Evolutionary conservation across 2,329 filamentous ascomycete species (phyloP), one percentile per base, ranked within the genome.

Genomic region (Apiospora arundinis): DNA sequence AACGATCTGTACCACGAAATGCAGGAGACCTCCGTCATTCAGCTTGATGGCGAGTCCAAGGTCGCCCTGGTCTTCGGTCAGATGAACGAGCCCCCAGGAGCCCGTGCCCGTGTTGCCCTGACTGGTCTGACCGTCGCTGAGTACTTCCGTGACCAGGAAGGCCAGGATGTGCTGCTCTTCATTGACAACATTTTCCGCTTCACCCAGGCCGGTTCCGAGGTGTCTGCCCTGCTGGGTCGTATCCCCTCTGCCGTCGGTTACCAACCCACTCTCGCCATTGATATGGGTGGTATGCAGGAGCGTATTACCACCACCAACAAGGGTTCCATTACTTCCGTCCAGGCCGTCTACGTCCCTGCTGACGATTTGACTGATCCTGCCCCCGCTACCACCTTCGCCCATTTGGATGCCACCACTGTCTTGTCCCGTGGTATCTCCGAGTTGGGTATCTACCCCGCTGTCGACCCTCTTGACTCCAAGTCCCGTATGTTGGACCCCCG

Each of bases 1-100:
- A 99, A 99, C 92, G 96, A 99, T 92, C 87, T 99, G 90, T 99
- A 99, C 93, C 95, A 99, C 89, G 96, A 99, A 92, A 99, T 99
- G 96, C 96, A 98, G 90, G 95, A 99, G 89, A 99, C 96, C 79
- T 94, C 93, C 83, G 96, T 99, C 91, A 99, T 99, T 87, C 92
- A 99, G 87, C 94, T 99, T 78, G 96, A 99, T 77, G 96, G 96
- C 86, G 95, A 98, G 82, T 98, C 96, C 85, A 99, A 99, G 93
- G 96, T 98, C 89, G 94, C 96, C 76, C 89, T 99, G 79, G 96
- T 99, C 79, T 99, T 99, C 89, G 96, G 96, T 91, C 96, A 99
- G 91, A 99, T 99, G 96, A 99, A 99, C 92, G 96, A 99, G 90
- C 96, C 96, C 52, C 96, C 96, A 76, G 96, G 96, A 91, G 96